Base-by-base conservation (phyloP, 2,329 filamentous ascomycete genomes). In the Orbilia quercus region DNA sequence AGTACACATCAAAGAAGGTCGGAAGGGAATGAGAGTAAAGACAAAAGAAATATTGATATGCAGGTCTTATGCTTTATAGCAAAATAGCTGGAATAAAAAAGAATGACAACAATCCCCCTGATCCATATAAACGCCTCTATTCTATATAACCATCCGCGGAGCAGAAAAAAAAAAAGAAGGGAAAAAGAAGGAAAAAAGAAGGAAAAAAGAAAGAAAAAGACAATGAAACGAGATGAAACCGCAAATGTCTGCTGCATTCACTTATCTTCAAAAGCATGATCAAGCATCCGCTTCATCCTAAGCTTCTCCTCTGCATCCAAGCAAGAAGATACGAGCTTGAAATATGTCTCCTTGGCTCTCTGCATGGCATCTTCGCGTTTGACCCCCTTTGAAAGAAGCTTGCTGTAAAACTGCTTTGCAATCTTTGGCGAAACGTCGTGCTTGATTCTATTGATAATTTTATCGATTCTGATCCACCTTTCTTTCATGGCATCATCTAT, bases 331-430 rank as follows among this genome's bases (percentile, higher is more conserved):
- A 16, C n/a, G 4, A 40, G 36, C n/a, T 40, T 40, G 11, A 12
- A 40, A 16, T 40, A 16, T 5, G 36, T 12, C 4, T 12, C 36
- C 36, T 40, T 40, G 6, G 36, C 5, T 16, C 36, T 12, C n/a
- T 14, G 9, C 36, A 40, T 40, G 9, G 36, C 36, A 14, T 14
- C n/a, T 16, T 14, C 36, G n/a, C 36, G 36, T 5, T 16, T 14
- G 4, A 67, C 53, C 2, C 63, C 63, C 12, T 53, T 34, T 2
- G 40, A 12, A 7, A 59, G 12, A 2, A 67, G 18, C 14, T 67
- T 67, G 1, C 50, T n/a, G 7, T 31, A 22, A 53, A 44, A 44
- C 20, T 34, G 14, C 23, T 45, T 65, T 12, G 60, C 50, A 11
- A 48, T 22, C 0, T 38, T 11, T 2, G 62, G 51, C 7, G 16